These are phyloP conservation scores for Mortierella sp. DNA, from an alignment of 371 early-diverging fungal genomes.

Conservation along the genomic window DNA sequence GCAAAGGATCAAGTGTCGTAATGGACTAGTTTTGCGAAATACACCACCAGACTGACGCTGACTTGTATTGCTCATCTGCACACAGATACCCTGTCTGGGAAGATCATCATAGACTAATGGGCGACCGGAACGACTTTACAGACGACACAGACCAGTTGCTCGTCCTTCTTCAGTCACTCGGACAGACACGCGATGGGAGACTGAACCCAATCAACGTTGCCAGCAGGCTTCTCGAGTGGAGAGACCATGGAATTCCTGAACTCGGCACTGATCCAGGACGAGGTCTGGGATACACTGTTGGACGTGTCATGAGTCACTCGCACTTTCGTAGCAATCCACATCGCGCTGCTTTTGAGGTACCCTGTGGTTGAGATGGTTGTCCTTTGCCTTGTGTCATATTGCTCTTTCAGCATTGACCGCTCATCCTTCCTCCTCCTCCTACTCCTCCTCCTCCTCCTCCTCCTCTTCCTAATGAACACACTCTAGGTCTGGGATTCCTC, in stretches of 20 bases:
- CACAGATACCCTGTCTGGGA: slow-evolving; percentile 44
- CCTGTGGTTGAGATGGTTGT: too few species aligned
- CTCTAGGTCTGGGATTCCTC: slow-evolving; percentile 38
- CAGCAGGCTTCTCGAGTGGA: slow-evolving; percentile 58
- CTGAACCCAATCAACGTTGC: slow-evolving; percentile 64
- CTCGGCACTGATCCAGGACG: slow-evolving; percentile 60
- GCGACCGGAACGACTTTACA: slow-evolving; percentile 66
- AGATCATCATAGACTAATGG: slow-evolving; percentile 53
- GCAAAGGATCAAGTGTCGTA: background rate
- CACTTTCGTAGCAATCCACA: slow-evolving; percentile 54
- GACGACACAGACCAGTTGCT: slow-evolving; percentile 76
- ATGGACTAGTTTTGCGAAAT: too few species aligned
- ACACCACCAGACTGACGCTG: background rate
- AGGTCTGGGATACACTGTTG: slow-evolving; percentile 63
- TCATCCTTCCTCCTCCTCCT: too few species aligned
- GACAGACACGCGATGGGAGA: slow-evolving; percentile 57
- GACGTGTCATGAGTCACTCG: slow-evolving; percentile 57
- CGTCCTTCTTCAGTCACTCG: slow-evolving; percentile 63
- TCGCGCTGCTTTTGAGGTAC: slow-evolving; percentile 51
- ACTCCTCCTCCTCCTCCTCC: too few species aligned
- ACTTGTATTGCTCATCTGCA: background rate
- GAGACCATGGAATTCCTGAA: slow-evolving; percentile 59
- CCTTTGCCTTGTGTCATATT: background rate
- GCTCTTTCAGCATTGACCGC: too few species aligned
- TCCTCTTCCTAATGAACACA: background rate